These are phyloP conservation scores for Penicillium lividum DNA, from an alignment of 495 filamentous ascomycete genomes.

Conservation along the genomic window DNA sequence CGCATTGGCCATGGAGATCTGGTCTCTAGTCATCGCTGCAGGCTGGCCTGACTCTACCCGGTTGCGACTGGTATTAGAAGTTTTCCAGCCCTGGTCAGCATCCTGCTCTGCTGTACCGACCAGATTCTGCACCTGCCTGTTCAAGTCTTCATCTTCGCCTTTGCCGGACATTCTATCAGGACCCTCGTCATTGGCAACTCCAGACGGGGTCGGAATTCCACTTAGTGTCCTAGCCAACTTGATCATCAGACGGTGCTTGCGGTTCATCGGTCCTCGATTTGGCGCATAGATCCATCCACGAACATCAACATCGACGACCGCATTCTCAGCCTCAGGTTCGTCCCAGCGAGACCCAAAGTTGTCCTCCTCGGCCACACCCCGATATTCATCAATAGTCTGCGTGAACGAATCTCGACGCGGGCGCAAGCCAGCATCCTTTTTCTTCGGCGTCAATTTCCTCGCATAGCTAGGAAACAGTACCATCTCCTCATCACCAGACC, in stretches of 20 bases:
- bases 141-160: conserved; percentile 60
- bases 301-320: conserved; percentile 85
- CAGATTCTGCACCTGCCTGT: conserved; percentile 72
- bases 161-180: conserved; percentile 25
- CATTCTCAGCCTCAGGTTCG: conserved; percentile 69
- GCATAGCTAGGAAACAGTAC: conserved; percentile 92
- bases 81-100: conserved; percentile 66
- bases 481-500: conserved; percentile 86
- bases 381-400: conserved; percentile 42
- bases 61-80: conserved; percentile 19
- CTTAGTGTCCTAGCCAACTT: conserved; percentile 81
- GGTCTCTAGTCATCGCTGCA: conserved; percentile 62
- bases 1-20: conserved; percentile 76
- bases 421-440: conserved; percentile 23
- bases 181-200: conserved; percentile 30
- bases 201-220: conserved; percentile 72
- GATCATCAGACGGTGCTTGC: conserved; percentile 82
- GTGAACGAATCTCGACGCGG: conserved; percentile 34
- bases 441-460: conserved; percentile 52
- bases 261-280: conserved; percentile 78
- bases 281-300: conserved; percentile 93
- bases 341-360: conserved; percentile 61
- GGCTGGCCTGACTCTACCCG: conserved; percentile 44
- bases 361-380: conserved; percentile 26
- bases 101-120: conserved; percentile 68